Base-by-base conservation (phyloP, 2,329 filamentous ascomycete species). In the Hymenoscyphus linearis region DNA sequence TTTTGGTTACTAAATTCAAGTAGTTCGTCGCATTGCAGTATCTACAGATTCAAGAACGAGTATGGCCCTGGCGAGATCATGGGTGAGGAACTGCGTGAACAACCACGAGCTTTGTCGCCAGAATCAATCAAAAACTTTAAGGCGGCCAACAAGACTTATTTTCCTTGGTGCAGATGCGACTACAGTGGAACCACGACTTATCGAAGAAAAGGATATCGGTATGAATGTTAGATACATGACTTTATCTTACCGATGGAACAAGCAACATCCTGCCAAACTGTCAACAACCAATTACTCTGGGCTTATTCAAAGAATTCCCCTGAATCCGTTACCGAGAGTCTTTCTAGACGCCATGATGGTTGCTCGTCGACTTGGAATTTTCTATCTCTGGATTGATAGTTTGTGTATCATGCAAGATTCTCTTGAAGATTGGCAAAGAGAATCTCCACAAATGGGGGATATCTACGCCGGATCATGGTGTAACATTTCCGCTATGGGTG, bases 371-470 rank as follows among this genome's bases (percentile, higher is more conserved):
- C 65, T 74, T 44, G 66, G 63, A 0, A 37, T 73, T 12, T 50
- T 63, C 0, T 74, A 73, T 59, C 61, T 74, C 18, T 74, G 72
- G 72, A 70, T 74, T 27, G 72, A 74, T 63, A 64, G 67, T 13
- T 60, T 74, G 0, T 75, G 73, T 55, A 72, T 74, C 25, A 64
- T 71, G 35, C 71, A 74, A 54, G 68, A 71, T 50, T 68, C 68
- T 13, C 58, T 66, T 56, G 59, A 68, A 40, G 72, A 73, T 52
- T 71, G 69, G 70, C 52, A 64, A 16, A 55, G 57, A 16, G 68
- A 72, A 58, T 60, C 67, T 10, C 55, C 64, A 1, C 56, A 61
- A 35, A 73, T 73, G 69, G 60, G 58, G 2, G 50, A 66, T 5
- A 65, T 71, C 12, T 73, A 72, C 57, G 55, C 59, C 9, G 58